Conservation (phyloP, 2,329 filamentous ascomycete species). For the Cercospora zeina region DNA sequence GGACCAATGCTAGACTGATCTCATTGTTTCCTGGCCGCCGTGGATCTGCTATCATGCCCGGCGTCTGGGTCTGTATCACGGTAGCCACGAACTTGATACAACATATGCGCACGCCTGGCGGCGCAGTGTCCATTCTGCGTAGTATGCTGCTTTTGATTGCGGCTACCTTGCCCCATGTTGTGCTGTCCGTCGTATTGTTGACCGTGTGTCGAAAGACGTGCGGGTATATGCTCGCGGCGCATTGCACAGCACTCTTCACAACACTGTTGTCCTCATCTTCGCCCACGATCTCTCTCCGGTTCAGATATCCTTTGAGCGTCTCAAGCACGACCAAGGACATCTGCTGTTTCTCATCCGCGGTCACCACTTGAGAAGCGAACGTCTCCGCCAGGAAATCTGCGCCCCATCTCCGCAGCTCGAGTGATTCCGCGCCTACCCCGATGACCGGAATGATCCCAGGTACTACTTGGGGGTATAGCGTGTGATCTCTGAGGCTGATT, state of each 20-base stretch:
- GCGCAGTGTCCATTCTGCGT: slow-evolving; percentile 79
- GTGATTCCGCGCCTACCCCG: slow-evolving; percentile 62
- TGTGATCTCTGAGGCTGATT: slow-evolving; percentile 81
- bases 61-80: slow-evolving; percentile 87
- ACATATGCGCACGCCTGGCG: slow-evolving; percentile 78
- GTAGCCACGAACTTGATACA: slow-evolving; percentile 97
- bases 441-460: slow-evolving; percentile 92
- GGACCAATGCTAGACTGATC: slow-evolving; percentile 82
- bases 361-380: slow-evolving; percentile 85
- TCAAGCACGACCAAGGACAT: slow-evolving; percentile 70
- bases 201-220: slow-evolving; percentile 90
- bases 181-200: slow-evolving; percentile 76
- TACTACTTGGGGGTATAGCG: slow-evolving; percentile 88
- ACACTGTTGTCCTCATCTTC: slow-evolving; percentile 72
- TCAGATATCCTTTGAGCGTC: slow-evolving; percentile 59
- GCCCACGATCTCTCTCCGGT: slow-evolving; percentile 53
- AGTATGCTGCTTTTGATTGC: slow-evolving; percentile 88
- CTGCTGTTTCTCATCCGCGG: slow-evolving; percentile 74
- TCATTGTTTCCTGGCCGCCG: slow-evolving; percentile 79
- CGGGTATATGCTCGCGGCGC: slow-evolving; percentile 88
- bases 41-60: slow-evolving; percentile 76
- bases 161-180: slow-evolving; percentile 84
- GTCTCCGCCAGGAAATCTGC: slow-evolving; percentile 94
- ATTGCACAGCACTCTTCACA: slow-evolving; percentile 81
- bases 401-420: slow-evolving; percentile 92